A percentile compares a stretch with the other conserved stretches of the same genome.
phyloP scores from a whole-genome alignment of 1,139 yeast genomes.

The Tardiomyces digboiensis region DNA sequence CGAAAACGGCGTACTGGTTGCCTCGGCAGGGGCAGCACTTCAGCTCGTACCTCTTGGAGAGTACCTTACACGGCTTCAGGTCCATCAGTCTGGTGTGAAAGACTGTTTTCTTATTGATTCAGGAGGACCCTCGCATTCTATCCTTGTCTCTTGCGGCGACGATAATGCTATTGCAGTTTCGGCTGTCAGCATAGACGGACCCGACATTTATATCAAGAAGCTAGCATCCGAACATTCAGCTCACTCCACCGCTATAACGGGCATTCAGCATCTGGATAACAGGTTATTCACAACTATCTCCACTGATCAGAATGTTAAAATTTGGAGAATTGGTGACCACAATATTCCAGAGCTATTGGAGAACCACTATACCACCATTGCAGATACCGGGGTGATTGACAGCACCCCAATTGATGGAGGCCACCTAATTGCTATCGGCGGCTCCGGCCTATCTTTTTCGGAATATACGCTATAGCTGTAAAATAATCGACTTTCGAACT shows the following conservation, averaged over 20 bases:
- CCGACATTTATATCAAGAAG: constrained; percentile 15
- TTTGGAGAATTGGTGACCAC: constrained; percentile 39
- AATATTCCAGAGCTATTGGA: not conserved
- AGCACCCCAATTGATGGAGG: not conserved
- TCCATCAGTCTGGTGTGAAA: constrained; percentile 84
- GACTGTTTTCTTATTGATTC: constrained; percentile 32
- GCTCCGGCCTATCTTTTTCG: not conserved
- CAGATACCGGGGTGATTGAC: not conserved
- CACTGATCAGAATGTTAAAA: constrained; percentile 69
- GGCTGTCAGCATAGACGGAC: constrained; percentile 27
- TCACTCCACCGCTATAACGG: constrained; percentile 82
- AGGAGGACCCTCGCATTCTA: constrained; percentile 13
- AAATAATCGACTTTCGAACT: too few relatives aligned
- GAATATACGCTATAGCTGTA: not conserved
- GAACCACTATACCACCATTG: not conserved
- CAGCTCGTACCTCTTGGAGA: constrained; percentile 1
- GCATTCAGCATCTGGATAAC: constrained; percentile 32
- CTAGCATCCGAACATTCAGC: constrained; percentile 40
- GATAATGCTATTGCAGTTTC: constrained; percentile 60
- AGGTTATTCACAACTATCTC: constrained; percentile 38
- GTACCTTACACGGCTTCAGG: constrained; percentile 34
- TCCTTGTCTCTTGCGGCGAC: constrained; percentile 77
- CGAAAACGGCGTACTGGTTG: not conserved
- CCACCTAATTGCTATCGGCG: not conserved
- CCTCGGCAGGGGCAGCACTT: not conserved